These are phyloP conservation scores for Salpingoeca rosetta DNA, from an alignment of 78 protist species.

Conservation along the genomic window DNA sequence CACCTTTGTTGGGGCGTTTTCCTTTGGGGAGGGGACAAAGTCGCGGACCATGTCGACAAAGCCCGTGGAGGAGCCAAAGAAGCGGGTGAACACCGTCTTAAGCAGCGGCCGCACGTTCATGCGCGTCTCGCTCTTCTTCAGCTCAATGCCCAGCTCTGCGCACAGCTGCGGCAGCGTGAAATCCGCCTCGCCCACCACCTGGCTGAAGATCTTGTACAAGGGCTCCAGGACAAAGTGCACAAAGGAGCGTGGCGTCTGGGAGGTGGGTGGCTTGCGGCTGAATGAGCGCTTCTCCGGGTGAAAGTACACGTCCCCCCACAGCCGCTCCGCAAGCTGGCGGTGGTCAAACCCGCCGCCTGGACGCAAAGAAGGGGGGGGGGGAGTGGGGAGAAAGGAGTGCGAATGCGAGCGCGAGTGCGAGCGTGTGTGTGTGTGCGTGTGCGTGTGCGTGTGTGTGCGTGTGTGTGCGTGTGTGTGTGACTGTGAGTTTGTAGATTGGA, in stretches of 20 bases:
- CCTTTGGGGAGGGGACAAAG: conserved; percentile 76
- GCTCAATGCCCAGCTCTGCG: conserved; percentile 60
- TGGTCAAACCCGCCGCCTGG: conserved; percentile 22
- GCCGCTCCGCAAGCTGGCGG: conserved; percentile 64
- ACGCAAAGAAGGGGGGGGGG: too few relatives aligned
- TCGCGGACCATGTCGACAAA: conserved; percentile 66
- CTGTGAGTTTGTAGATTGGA: neutral
- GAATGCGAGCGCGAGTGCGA: too few relatives aligned
- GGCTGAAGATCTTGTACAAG: conserved; percentile 81
- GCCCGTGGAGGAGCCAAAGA: conserved; percentile 59
- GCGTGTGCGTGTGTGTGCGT: neutral
- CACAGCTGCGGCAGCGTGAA: conserved; percentile 2
- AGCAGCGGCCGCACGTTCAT: conserved; percentile 66
- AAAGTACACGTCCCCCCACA: conserved; percentile 92
- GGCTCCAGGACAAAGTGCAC: conserved; percentile 92
- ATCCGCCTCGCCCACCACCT: conserved; percentile 28
- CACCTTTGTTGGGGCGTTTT: conserved; percentile 41
- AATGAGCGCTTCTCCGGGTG: conserved; percentile 47
- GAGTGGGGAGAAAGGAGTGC: too few relatives aligned
- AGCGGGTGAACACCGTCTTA: conserved; percentile 41
- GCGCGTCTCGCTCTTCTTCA: conserved; percentile 26
- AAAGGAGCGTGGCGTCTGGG: conserved; percentile 54
- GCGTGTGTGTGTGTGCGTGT: too few relatives aligned
- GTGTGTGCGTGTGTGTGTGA: neutral
- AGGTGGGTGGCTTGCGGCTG: conserved; percentile 1